These are phyloP conservation scores for Pistacia vera DNA, from an alignment of 345 rosid genomes.

Conservation along the genomic window DNA sequence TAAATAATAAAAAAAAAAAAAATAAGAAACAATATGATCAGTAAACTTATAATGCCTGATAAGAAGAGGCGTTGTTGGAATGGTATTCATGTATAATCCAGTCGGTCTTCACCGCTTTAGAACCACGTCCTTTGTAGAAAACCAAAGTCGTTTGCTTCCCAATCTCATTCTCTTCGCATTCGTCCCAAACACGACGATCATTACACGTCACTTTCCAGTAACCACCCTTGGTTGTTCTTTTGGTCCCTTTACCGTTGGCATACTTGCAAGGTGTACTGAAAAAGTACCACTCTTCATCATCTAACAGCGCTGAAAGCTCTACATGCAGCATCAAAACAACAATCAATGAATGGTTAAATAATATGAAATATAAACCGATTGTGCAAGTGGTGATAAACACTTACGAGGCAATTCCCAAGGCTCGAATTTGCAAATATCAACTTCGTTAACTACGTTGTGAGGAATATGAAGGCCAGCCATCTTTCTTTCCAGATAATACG, in stretches of 20 bases:
- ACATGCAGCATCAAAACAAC: background rate
- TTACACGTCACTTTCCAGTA: conserved; percentile 45
- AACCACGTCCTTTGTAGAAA: conserved; percentile 17
- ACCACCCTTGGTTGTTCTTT: conserved; percentile 37
- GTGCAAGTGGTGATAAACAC: background rate
- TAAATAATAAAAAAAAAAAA: too few relatives aligned
- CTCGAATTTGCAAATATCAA: conserved; percentile 20
- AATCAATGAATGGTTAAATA: too few relatives aligned
- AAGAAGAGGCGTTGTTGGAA: background rate
- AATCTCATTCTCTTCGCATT: conserved; percentile 16
- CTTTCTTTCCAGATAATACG: background rate
- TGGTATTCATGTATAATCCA: conserved; percentile 12
- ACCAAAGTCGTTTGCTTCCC: conserved; percentile 48
- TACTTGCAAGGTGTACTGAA: conserved; percentile 18
- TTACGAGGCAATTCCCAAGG: conserved; percentile 42
- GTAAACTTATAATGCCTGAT: background rate
- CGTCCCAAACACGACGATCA: conserved; percentile 23
- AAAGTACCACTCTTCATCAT: conserved; percentile 43
- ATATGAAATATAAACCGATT: background rate
- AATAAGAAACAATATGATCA: background rate
- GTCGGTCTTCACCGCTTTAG: background rate
- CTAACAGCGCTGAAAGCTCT: background rate
- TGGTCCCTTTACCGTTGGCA: conserved; percentile 12
- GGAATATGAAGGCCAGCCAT: background rate
- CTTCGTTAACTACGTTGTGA: background rate